Evolutionary conservation across 2,329 filamentous ascomycete genomes (phyloP).

Genomic region (Pseudogymnoascus sp.): DNA sequence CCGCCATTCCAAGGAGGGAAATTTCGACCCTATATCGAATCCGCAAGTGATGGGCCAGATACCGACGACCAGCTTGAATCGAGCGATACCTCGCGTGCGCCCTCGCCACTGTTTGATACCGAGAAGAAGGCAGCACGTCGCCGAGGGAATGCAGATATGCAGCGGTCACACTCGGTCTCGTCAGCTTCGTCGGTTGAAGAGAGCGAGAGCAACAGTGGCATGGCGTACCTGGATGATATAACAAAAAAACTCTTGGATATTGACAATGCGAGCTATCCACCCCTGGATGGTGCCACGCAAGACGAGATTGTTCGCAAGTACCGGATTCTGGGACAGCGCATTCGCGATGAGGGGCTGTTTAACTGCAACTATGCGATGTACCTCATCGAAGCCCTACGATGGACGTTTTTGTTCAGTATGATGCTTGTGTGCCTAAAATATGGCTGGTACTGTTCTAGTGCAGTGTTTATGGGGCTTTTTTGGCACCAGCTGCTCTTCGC

Average conservation of each 20-base stretch:
- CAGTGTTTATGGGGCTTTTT: conserved; percentile 67
- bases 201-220: conserved; percentile 40
- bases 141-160: conserved; percentile 19
- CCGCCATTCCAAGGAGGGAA: conserved; percentile 87
- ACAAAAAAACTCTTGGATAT: conserved; percentile 69
- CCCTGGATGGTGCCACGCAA: conserved; percentile 67
- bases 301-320: conserved; percentile 73
- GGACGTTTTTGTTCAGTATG: conserved; percentile 56
- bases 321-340: conserved; percentile 63
- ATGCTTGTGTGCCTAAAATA: conserved; percentile 54
- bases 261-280: conserved; percentile 74
- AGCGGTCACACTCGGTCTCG: conserved; percentile 47
- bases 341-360: conserved; percentile 70
- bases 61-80: conserved; percentile 23
- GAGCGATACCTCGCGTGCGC: conserved; percentile 24
- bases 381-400: conserved; percentile 65
- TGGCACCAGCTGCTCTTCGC: conserved; percentile 96
- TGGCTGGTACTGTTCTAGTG: conserved; percentile 64
- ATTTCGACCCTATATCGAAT: conserved; percentile 51
- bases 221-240: conserved; percentile 63
- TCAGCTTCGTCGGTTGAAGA: conserved; percentile 50
- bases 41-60: conserved; percentile 5
- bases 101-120: conserved; percentile 29
- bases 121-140: conserved; percentile 17
- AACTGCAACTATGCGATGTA: conserved; percentile 79